These are phyloP conservation scores for Rachicladosporium sp. DNA, from an alignment of 2,329 filamentous ascomycete genomes.

Conservation along the genomic window DNA sequence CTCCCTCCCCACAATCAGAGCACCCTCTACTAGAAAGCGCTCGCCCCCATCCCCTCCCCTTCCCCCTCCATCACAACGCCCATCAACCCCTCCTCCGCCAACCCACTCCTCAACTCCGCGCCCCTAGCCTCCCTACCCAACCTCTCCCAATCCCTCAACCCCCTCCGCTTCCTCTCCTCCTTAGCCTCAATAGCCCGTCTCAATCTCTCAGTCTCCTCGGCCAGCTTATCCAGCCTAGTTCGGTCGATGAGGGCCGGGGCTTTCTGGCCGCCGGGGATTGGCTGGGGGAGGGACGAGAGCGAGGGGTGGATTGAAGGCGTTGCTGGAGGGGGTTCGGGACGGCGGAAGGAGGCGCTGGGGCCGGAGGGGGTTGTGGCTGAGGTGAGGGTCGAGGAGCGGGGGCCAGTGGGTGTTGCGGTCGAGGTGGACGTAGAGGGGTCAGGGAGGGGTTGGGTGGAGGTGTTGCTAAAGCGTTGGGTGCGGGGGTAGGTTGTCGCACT, in stretches of 20 bases:
- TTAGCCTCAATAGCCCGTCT: constrained; percentile 35
- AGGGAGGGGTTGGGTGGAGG: constrained; percentile 16
- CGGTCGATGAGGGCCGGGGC: constrained; percentile 31
- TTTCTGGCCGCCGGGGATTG: constrained; percentile 32
- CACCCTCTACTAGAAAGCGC: no score
- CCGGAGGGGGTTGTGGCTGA: constrained; percentile 17
- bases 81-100: constrained; percentile 29
- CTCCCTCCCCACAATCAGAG: no score
- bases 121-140: constrained; percentile 32
- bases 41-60: no score
- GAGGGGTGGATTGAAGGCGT: constrained; percentile 16
- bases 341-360: constrained; percentile 3
- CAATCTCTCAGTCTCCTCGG: constrained; percentile 35
- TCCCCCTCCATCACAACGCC: no score
- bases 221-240: constrained; percentile 31
- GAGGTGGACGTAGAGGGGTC: constrained; percentile 6
- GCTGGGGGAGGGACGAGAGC: constrained; percentile 31
- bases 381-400: constrained; percentile 7
- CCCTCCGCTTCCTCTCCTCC: constrained; percentile 31
- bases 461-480: constrained; percentile 30
- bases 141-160: constrained; percentile 34
- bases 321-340: not conserved
- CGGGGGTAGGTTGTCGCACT: constrained; percentile 35
- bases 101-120: constrained; percentile 31
- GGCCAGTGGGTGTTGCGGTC: constrained; percentile 4